phyloP scores from a whole-genome alignment of 2,329 filamentous ascomycete species.

The Lasiodiplodia hormozganensis region DNA sequence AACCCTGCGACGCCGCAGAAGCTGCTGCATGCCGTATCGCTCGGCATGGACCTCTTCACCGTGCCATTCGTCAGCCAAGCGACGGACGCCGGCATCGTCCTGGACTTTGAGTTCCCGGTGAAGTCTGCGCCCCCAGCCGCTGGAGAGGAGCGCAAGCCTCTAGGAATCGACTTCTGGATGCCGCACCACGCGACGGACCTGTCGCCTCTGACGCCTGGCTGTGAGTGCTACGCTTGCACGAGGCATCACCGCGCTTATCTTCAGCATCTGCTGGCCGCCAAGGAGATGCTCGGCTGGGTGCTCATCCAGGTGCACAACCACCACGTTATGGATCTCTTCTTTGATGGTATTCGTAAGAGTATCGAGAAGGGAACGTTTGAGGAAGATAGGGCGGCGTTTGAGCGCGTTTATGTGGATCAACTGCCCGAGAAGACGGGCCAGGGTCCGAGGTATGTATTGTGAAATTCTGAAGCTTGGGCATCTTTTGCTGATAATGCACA shows the following conservation, averaged over 20 bases:
- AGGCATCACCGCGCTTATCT: slow-evolving; percentile 87
- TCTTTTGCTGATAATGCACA: not conserved
- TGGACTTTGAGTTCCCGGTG: slow-evolving; percentile 77
- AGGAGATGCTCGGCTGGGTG: slow-evolving; percentile 97
- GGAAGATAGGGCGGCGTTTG: slow-evolving; percentile 65
- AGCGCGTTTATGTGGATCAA: slow-evolving; percentile 70
- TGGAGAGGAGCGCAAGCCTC: slow-evolving; percentile 36
- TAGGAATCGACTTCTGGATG: slow-evolving; percentile 83
- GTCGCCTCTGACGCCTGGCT: slow-evolving; percentile 67
- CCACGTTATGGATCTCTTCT: slow-evolving; percentile 74
- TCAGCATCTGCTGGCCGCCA: slow-evolving; percentile 84
- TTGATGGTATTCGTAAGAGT: slow-evolving; percentile 70
- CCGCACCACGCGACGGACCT: slow-evolving; percentile 65
- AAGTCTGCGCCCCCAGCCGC: slow-evolving; percentile 33
- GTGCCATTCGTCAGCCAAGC: slow-evolving; percentile 75
- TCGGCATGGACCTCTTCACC: slow-evolving; percentile 81
- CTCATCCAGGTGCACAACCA: slow-evolving; percentile 94
- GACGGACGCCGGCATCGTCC: slow-evolving; percentile 85
- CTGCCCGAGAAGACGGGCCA: slow-evolving; percentile 77
- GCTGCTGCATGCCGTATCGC: slow-evolving; percentile 74
- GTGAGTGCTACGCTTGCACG: slow-evolving; percentile 82
- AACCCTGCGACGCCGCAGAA: slow-evolving; percentile 75
- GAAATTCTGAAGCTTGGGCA: slow-evolving; percentile 45
- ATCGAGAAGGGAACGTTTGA: slow-evolving; percentile 66
- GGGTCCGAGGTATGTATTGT: slow-evolving; percentile 60